Evolutionary conservation across 805 yeast species (phyloP).

Genomic region (Candida hispaniensis): DNA sequence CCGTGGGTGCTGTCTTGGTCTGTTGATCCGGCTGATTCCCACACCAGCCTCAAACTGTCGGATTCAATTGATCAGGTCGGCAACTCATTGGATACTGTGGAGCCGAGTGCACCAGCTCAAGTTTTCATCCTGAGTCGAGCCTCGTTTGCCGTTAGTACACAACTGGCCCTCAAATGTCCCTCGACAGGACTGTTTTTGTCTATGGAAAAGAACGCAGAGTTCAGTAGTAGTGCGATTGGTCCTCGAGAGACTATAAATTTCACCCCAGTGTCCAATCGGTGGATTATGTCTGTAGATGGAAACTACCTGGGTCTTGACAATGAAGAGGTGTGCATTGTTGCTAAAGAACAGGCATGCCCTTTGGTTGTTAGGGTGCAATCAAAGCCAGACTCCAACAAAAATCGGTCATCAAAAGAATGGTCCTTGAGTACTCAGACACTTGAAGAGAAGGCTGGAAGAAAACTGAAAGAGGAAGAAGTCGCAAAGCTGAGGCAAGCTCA

Average conservation of each 20-base stretch:
- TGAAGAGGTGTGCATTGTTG: constrained; percentile 22
- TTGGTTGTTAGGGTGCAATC: constrained; percentile 25
- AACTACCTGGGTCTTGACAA: constrained; percentile 18
- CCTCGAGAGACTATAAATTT: constrained; percentile 25
- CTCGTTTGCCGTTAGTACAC: constrained; percentile 17
- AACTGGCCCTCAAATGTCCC: constrained; percentile 26
- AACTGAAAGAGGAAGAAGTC: constrained; percentile 21
- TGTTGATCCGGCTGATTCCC: not conserved
- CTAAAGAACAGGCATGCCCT: constrained; percentile 17
- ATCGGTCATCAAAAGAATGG: constrained; percentile 8
- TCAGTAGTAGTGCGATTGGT: constrained; percentile 30
- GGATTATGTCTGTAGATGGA: constrained; percentile 22
- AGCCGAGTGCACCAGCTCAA: constrained; percentile 29
- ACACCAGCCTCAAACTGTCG: constrained; percentile 7
- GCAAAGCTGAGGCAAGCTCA: constrained; percentile 22
- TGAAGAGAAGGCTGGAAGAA: constrained; percentile 24
- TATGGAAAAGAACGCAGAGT: constrained; percentile 18
- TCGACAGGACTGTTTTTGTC: constrained; percentile 26
- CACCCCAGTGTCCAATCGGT: constrained; percentile 17
- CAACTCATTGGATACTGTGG: constrained; percentile 18
- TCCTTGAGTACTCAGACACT: constrained; percentile 19
- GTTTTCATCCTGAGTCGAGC: constrained; percentile 27
- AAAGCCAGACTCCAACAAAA: constrained; percentile 16
- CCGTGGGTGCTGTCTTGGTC: constrained; percentile 8
- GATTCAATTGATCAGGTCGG: constrained; percentile 19